These are phyloP conservation scores for Blastobotrys illinoisensis DNA, from an alignment of 1,139 yeast species.

Conservation along the genomic window DNA sequence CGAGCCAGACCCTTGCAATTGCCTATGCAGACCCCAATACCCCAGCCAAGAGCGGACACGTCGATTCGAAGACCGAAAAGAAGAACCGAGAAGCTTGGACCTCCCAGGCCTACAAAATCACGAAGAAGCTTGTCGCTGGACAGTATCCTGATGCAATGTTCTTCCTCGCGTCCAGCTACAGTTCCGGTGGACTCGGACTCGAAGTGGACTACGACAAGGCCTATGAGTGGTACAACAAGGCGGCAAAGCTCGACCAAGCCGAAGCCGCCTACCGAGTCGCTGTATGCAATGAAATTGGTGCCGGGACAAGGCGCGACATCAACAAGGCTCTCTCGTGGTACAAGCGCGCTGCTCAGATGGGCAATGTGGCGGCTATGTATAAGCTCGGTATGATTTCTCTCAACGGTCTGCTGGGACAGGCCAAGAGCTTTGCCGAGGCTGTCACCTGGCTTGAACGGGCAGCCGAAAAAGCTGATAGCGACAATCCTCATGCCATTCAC, in stretches of 20 bases:
- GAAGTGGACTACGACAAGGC: constrained; percentile 55
- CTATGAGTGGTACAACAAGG: constrained; percentile 49
- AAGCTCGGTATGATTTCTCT: constrained; percentile 60
- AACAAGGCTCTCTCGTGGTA: constrained; percentile 49
- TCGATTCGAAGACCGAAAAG: constrained; percentile 41
- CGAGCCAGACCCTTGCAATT: constrained; percentile 28
- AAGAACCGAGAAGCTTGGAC: constrained; percentile 51
- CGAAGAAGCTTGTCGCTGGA: constrained; percentile 44
- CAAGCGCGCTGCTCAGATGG: constrained; percentile 51
- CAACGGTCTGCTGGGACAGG: constrained; percentile 44
- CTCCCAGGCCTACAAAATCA: constrained; percentile 51
- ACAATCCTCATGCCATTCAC: constrained; percentile 51
- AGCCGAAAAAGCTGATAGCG: constrained; percentile 39
- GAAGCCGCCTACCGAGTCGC: constrained; percentile 62
- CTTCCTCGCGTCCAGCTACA: constrained; percentile 55
- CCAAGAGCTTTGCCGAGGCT: constrained; percentile 44
- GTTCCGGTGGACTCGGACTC: constrained; percentile 49
- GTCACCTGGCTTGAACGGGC: constrained; percentile 55
- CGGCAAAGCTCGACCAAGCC: constrained; percentile 52
- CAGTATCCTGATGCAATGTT: constrained; percentile 49
- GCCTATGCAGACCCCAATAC: constrained; percentile 32
- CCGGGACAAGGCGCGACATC: constrained; percentile 46
- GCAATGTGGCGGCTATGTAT: constrained; percentile 59
- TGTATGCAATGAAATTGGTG: constrained; percentile 61
- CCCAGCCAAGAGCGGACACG: constrained; percentile 22